A percentile compares a stretch with the other conserved stretches of the same genome.
Evolutionary conservation across 495 filamentous ascomycete genomes (phyloP).

Genomic region (Lophiostoma macrostomum): DNA sequence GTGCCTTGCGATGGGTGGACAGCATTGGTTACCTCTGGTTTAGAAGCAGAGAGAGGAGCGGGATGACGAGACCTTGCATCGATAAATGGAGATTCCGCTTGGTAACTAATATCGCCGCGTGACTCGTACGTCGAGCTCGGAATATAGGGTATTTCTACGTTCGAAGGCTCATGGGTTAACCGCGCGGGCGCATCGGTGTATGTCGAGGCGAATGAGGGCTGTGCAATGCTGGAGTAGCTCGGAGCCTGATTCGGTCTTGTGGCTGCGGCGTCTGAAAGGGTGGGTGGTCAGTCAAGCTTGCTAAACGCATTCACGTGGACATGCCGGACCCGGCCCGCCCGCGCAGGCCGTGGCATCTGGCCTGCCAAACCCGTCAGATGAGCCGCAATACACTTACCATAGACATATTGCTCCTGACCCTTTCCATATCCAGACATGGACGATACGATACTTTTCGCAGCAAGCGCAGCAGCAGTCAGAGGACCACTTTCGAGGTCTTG

Average conservation of each 20-base stretch:
- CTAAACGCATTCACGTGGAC: conserved; percentile 34
- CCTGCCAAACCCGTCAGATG: conserved; percentile 26
- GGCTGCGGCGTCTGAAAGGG: conserved; percentile 36
- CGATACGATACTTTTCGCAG: conserved; percentile 41
- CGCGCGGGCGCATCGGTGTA: conserved; percentile 39
- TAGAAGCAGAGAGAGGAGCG: conserved; percentile 7
- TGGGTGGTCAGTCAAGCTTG: conserved; percentile 36
- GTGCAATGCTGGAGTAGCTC: conserved; percentile 37
- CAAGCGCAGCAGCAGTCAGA: conserved; percentile 27
- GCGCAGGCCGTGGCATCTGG: conserved; percentile 31
- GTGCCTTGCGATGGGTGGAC: conserved; percentile 65
- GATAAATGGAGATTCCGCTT: conserved; percentile 51
- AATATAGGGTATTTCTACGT: conserved; percentile 36
- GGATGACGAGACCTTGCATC: conserved; percentile 50
- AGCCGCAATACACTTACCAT: conserved; percentile 45
- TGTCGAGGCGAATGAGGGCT: conserved; percentile 39
- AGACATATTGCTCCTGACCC: conserved; percentile 45
- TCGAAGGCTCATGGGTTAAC: conserved; percentile 37
- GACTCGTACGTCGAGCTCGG: conserved; percentile 37
- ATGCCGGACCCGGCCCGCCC: conserved; percentile 26
- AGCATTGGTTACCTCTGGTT: conserved; percentile 58
- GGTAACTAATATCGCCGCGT: conserved; percentile 49
- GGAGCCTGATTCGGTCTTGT: conserved; percentile 43
- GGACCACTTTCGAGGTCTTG: conserved; percentile 32
- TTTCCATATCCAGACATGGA: conserved; percentile 59